Percentiles rank a stretch among this genome's conserved stretches.
Evolutionary conservation across 2,329 filamentous ascomycete genomes (phyloP).

Genomic region (Dothiorella sarmentorum): DNA sequence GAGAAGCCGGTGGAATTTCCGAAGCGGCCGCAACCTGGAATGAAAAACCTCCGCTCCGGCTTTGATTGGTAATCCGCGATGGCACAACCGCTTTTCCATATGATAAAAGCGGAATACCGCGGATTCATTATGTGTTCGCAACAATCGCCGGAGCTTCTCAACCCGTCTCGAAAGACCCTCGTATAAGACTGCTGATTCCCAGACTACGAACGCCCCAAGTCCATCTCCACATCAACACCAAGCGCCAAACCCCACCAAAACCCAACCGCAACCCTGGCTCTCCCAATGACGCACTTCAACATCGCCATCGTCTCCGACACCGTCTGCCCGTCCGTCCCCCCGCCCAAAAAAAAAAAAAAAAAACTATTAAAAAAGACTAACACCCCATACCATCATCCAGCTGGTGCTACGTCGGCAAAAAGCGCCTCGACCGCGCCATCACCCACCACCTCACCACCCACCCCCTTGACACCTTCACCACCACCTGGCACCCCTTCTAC

Average conservation of each 20-base stretch:
- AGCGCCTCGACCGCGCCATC: slow-evolving; percentile 71
- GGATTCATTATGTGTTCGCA: too few relatives aligned
- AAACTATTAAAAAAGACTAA: too few relatives aligned
- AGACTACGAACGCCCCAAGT: not conserved
- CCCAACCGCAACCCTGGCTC: slow-evolving; percentile 2
- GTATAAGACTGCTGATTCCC: not conserved
- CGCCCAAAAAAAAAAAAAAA: too few relatives aligned
- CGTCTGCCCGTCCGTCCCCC: slow-evolving; percentile 61
- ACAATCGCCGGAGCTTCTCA: not conserved
- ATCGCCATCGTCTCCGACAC: slow-evolving; percentile 79
- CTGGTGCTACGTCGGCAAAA: slow-evolving; percentile 72
- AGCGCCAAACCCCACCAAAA: not conserved
- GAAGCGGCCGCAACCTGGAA: not conserved
- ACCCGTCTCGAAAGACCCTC: too few relatives aligned
- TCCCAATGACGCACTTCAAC: slow-evolving; percentile 56
- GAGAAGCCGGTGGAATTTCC: not conserved
- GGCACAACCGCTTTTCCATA: slow-evolving; percentile 4
- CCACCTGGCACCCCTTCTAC: slow-evolving; percentile 77
- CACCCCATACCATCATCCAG: slow-evolving; percentile 21
- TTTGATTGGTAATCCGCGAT: slow-evolving; percentile 14
- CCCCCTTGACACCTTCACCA: slow-evolving; percentile 67
- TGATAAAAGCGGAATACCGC: too few relatives aligned
- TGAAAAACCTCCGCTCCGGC: not conserved
- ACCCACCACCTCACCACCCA: slow-evolving; percentile 60
- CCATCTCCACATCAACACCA: not conserved